Base-by-base conservation (phyloP, 129 eudicot genomes). In the Rutidosis leptorrhynchoides region DNA sequence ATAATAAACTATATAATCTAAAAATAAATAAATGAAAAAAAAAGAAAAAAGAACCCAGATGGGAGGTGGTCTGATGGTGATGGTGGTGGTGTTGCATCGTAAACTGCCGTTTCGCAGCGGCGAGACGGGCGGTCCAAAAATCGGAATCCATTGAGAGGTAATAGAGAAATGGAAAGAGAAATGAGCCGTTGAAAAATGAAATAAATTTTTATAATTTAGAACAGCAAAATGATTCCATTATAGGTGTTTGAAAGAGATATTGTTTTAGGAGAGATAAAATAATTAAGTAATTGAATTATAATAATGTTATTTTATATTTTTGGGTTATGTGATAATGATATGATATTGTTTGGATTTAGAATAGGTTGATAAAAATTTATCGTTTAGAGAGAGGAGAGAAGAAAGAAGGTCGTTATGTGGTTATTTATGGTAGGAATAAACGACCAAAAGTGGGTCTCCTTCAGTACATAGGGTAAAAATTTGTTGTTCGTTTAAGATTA, bases 101-200 rank as follows among this genome's bases (percentile, higher is more conserved):
- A 74, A 90, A 83, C 43, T 90, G 97, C 26, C 93, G 85, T 81
- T 90, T 90, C 23, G 95, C 90, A 63, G 93, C 95, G 48, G 95
- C 97, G 17, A 90, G 83, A 48, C 97, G 97, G 7, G 97, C 71
- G 78, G 87, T 83, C 95, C 97, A 87, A 58, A 87, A 87, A 58
- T 87, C 95, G 11, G 97, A 84, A 79, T 90, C 97, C 97, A 88
- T 88, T 23, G 30, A 68, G 45, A 68, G 66, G 68, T 5, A 26
- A 11, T 5, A 57, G 32, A 21, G 29, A 21, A 21, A 21, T 19
- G 57, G 22, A 7, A 53, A 53, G 15, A 53, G 27, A 53, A 1
- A 8, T 6, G 59, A 33, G 24, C 42, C 45, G 67, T 70, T 42
- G 58, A 70, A 58, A 23, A 57, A 14, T 71, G 30, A 32, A 16